A percentile compares a stretch with the other conserved stretches of the same genome.
These are phyloP conservation scores for Eucalyptus caleyi DNA, from an alignment of 345 rosid species.

Conservation along the genomic window DNA sequence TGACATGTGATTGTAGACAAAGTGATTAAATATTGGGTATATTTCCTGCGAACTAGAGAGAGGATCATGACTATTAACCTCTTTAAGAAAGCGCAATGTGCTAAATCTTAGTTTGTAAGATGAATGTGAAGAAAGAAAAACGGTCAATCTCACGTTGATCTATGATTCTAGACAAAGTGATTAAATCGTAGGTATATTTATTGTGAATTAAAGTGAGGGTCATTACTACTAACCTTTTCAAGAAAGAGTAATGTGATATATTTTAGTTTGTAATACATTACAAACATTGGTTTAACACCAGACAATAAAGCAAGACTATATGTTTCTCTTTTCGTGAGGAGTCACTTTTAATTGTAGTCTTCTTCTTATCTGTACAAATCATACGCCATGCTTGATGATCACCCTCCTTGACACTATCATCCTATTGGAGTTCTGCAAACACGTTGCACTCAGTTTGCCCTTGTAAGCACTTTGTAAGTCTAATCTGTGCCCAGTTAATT, in stretches of 20 bases:
- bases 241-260: neutral
- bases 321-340: neutral
- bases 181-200: too few relatives aligned
- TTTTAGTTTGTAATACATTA: neutral
- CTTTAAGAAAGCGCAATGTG: too few relatives aligned
- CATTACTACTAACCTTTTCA: neutral
- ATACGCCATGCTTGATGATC: neutral
- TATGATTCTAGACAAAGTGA: rapidly evolving
- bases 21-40: neutral
- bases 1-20: neutral
- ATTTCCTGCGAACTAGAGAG: neutral
- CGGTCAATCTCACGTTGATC: rapidly evolving
- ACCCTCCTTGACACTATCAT: neutral
- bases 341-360: neutral
- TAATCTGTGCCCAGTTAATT: neutral
- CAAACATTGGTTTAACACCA: neutral
- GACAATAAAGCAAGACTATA: neutral
- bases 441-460: neutral
- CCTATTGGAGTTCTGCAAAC: neutral
- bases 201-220: neutral
- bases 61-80: neutral
- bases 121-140: neutral
- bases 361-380: neutral
- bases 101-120: neutral
- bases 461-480: neutral